These are phyloP conservation scores for Taiozyma sp. DNA, from an alignment of 1,139 yeast species.

Conservation along the genomic window DNA sequence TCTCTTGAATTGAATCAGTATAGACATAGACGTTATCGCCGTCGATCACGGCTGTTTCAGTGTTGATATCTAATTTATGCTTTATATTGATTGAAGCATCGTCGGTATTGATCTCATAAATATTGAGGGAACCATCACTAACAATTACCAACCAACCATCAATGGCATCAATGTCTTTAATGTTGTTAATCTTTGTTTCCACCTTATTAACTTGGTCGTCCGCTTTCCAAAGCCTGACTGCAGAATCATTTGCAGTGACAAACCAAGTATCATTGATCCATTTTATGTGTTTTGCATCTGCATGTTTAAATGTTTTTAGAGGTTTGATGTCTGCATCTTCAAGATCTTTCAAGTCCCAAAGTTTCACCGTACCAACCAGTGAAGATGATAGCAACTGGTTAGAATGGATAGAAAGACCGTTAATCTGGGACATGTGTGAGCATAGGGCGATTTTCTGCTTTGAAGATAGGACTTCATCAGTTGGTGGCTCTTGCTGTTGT, in stretches of 20 bases:
- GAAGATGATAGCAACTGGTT: neutral
- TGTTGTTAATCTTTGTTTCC: neutral
- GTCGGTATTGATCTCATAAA: neutral
- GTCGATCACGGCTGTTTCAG: neutral
- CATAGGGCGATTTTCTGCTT: neutral
- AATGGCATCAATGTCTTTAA: neutral
- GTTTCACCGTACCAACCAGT: neutral
- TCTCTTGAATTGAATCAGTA: neutral
- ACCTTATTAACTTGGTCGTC: neutral
- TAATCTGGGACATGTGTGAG: neutral
- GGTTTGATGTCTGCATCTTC: neutral
- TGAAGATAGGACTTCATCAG: neutral
- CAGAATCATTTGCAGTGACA: slow-evolving; percentile 1
- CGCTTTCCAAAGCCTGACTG: slow-evolving; percentile 6
- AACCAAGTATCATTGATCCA: slow-evolving; percentile 10
- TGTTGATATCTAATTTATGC: neutral
- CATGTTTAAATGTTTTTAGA: slow-evolving; percentile 8
- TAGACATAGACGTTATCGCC: neutral
- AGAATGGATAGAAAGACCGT: neutral
- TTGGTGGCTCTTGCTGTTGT: neutral
- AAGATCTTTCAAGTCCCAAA: neutral
- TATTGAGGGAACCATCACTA: neutral
- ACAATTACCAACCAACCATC: neutral
- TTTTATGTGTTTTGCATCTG: slow-evolving; percentile 4
- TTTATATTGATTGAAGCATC: neutral